A percentile compares a stretch with the other conserved stretches of the same genome.
phyloP scores from a whole-genome alignment of 805 yeast species.

The Teunomyces pallodes region DNA sequence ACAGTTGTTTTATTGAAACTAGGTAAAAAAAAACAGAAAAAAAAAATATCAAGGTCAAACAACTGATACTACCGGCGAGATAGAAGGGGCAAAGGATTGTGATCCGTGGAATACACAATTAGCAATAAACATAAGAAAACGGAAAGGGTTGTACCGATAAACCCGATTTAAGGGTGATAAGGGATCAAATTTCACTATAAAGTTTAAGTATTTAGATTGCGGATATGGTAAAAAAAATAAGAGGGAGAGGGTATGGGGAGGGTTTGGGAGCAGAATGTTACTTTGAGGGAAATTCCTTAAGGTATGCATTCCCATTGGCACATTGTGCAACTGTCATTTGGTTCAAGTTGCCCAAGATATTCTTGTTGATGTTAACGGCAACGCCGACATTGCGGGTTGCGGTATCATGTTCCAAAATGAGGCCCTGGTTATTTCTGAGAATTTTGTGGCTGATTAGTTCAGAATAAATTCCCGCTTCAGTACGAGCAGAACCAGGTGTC shows the following conservation, averaged over 20 bases:
- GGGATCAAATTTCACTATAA: neutral
- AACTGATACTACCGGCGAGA: neutral
- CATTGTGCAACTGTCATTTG: slow-evolving; percentile 81
- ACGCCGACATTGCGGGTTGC: slow-evolving; percentile 62
- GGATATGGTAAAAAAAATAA: neutral
- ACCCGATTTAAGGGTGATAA: neutral
- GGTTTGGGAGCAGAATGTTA: neutral
- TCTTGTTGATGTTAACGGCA: slow-evolving; percentile 54
- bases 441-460: slow-evolving; percentile 57
- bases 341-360: slow-evolving; percentile 48
- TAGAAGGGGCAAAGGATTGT: neutral
- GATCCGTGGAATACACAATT: neutral
- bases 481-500: slow-evolving; percentile 30
- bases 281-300: slow-evolving; percentile 32
- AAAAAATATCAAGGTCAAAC: too few relatives aligned
- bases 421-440: slow-evolving; percentile 42
- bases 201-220: neutral
- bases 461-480: slow-evolving; percentile 49
- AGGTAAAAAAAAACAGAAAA: too few relatives aligned
- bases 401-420: slow-evolving; percentile 87
- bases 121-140: neutral
- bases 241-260: too few relatives aligned
- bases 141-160: neutral
- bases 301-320: slow-evolving; percentile 63
- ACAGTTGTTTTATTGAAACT: neutral